Conservation (phyloP, 179 eudicot species). For the Beta corolliflora region DNA sequence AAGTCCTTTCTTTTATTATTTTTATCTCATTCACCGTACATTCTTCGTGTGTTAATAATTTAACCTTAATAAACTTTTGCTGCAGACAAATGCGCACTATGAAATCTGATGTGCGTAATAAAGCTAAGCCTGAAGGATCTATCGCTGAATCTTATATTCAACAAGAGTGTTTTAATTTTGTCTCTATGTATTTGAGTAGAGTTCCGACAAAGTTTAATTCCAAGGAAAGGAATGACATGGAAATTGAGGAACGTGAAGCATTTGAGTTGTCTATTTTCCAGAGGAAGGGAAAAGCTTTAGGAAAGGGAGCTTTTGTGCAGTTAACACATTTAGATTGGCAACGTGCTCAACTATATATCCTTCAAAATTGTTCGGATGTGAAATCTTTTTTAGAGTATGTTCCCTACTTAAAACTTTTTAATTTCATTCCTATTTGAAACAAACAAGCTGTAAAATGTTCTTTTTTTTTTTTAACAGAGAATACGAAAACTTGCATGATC, state of each 20-base stretch:
- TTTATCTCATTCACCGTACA: too few relatives aligned
- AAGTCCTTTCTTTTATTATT: background rate
- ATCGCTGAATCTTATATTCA: background rate
- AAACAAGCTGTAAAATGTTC: too few relatives aligned
- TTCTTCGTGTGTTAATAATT: too few relatives aligned
- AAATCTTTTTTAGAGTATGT: background rate
- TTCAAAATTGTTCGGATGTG: background rate
- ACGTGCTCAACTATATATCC: background rate
- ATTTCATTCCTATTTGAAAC: background rate
- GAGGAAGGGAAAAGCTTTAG: too few relatives aligned
- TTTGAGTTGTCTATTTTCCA: too few relatives aligned
- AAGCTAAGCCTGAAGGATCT: too few relatives aligned
- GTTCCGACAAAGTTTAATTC: background rate
- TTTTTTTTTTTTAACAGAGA: background rate
- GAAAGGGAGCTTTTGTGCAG: too few relatives aligned
- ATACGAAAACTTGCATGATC: background rate
- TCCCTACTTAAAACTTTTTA: background rate
- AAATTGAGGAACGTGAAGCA: too few relatives aligned
- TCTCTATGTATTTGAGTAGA: constrained; percentile 1
- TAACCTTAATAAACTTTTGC: too few relatives aligned
- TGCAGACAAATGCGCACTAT: too few relatives aligned
- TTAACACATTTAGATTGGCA: background rate
- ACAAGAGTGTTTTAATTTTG: background rate
- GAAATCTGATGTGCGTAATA: too few relatives aligned
- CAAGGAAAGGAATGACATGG: background rate